Percentiles rank a stretch among this genome's conserved stretches.
phyloP scores from a whole-genome alignment of 2,329 filamentous ascomycete species.

The Pseudogymnoascus sp. region DNA sequence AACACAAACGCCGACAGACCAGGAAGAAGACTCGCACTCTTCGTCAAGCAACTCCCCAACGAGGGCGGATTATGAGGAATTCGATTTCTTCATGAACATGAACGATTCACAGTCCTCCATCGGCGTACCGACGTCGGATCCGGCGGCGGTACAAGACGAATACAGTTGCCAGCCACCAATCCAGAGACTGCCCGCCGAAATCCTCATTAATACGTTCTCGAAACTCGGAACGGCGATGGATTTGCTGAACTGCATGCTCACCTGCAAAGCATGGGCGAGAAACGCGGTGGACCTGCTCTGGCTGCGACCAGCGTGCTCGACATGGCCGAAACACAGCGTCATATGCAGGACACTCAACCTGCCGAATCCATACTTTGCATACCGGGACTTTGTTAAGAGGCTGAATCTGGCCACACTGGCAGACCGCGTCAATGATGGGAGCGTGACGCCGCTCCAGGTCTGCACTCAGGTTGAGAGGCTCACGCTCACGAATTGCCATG shows the following conservation, averaged over 20 bases:
- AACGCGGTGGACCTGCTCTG: constrained; percentile 91
- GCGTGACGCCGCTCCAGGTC: constrained; percentile 68
- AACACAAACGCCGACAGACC: constrained; percentile 14
- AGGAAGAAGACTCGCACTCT: constrained; percentile 29
- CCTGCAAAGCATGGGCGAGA: constrained; percentile 87
- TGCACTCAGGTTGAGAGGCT: constrained; percentile 90
- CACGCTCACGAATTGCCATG: constrained; percentile 82
- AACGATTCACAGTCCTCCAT: constrained; percentile 94
- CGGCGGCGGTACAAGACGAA: constrained; percentile 63
- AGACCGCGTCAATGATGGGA: constrained; percentile 76
- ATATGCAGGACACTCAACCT: constrained; percentile 74
- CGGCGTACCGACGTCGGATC: constrained; percentile 69
- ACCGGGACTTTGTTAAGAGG: constrained; percentile 83
- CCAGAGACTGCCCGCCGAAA: constrained; percentile 81
- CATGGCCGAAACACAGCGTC: constrained; percentile 70
- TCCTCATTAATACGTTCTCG: constrained; percentile 86
- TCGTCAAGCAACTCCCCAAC: constrained; percentile 65
- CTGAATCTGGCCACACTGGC: constrained; percentile 80
- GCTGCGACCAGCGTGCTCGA: constrained; percentile 87
- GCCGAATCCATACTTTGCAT: constrained; percentile 74
- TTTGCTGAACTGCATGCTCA: constrained; percentile 80
- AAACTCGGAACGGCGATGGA: constrained; percentile 72
- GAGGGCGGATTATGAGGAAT: constrained; percentile 78
- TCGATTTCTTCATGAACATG: constrained; percentile 80
- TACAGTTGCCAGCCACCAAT: constrained; percentile 65